Conservation (phyloP, 202 grass and related monocot genomes). For the Dendrocalamus latiflorus region DNA sequence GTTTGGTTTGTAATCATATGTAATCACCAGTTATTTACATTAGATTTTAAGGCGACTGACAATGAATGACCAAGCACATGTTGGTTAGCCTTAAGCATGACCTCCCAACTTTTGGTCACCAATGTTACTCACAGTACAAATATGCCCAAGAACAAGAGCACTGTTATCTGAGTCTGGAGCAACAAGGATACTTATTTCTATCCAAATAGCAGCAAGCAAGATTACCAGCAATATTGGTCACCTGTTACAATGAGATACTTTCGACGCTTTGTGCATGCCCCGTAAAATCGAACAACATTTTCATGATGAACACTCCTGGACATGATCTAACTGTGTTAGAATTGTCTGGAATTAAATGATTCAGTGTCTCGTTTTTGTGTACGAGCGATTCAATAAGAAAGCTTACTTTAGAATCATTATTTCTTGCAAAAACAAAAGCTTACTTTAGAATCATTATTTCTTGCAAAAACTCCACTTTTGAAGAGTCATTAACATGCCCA, state of each 20-base stretch:
- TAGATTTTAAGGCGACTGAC: neutral
- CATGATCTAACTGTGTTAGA: neutral
- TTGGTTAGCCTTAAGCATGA: neutral
- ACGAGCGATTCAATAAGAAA: slow-evolving; percentile 1
- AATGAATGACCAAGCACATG: neutral
- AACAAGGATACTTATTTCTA: neutral
- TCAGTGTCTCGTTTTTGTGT: slow-evolving; percentile 1
- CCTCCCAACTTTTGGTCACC: neutral
- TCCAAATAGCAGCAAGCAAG: neutral
- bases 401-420: slow-evolving; percentile 74
- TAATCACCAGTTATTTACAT: slow-evolving; percentile 6
- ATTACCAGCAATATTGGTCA: slow-evolving; percentile 17
- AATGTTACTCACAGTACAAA: neutral
- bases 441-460: too few relatives aligned
- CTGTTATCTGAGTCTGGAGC: neutral
- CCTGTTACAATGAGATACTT: slow-evolving; percentile 91
- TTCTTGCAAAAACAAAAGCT: too few relatives aligned
- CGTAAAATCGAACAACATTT: slow-evolving; percentile 73
- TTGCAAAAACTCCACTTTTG: slow-evolving; percentile 75
- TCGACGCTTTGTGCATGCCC: slow-evolving; percentile 66
- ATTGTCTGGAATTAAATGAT: slow-evolving; percentile 36
- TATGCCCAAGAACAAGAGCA: neutral
- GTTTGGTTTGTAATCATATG: neutral
- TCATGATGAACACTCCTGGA: slow-evolving; percentile 72
- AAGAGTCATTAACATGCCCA: slow-evolving; percentile 58